Base-by-base conservation (phyloP, 345 rosid species). In the Combretum micranthum region DNA sequence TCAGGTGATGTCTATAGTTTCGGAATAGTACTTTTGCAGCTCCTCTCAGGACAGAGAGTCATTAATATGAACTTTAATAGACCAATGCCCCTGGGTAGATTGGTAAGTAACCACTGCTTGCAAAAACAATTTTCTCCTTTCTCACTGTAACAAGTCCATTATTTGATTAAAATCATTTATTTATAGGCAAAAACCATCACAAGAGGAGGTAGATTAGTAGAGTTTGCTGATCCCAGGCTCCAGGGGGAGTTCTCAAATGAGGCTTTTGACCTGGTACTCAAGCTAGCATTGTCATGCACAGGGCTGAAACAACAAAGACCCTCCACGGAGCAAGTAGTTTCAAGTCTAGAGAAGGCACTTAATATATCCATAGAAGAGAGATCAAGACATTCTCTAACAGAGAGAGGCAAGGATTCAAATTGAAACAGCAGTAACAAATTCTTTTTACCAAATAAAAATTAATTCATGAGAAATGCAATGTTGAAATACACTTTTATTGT, bases 1-100 rank as follows among this genome's bases (percentile, higher is more conserved):
- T 72, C 69, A 2, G 86, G 84, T 0, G 81, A 78, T 60, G 84
- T 78, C 23, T 80, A 83, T 55, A 83, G 86, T 57, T 78, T 80
- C 1, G 84, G 86, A 22, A 75, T 80, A 4, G 86, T 83, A 7
- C 76, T 83, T n/a, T 62, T 78, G 22, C 90, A 83, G 48, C 75
- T 80, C 16, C 62, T 83, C 22, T 80, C 86, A n/a, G 84, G 84
- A 22, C 76, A 73, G 53, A 78, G 75, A 63, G 84, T 74, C 67
- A 59, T 83, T 21, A 69, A 80, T 62, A 57, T 83, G 51, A 67
- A 72, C 37, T 44, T 52, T 2, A 60, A 61, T 22, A 64, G 57
- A 65, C 83, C 79, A 15, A 56, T 75, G 75, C 77, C 81, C 44
- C 71, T 78, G 50, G 65, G 72, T 52, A 72, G 76, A 64, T 70